Evolutionary conservation across 2,329 filamentous ascomycete genomes (phyloP), one percentile per base, ranked within the genome.

Genomic region (Beauveria asiatica): DNA sequence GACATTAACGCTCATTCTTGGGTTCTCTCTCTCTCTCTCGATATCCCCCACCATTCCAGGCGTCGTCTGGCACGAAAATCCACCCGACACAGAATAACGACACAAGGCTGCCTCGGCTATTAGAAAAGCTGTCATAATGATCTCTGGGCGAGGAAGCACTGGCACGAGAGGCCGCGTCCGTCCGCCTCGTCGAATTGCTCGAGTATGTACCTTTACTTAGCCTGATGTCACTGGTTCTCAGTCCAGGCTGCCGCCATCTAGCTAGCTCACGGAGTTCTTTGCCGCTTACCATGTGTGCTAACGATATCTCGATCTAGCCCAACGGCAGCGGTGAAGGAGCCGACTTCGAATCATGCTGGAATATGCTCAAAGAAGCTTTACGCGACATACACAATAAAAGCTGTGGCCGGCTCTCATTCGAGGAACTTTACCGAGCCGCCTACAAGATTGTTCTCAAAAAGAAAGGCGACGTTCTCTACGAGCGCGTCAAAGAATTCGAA

Each of bases 391-490:
- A 97, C 75, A 89, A 86, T 61, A 92, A 95, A 72, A 94, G 96
- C 71, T 92, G 92, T 62, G 95, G 92, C 10, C 81, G 83, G 17
- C 83, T 99, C 2, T 96, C 92, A 1, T 99, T 97, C 76, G 94
- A 99, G 73, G 89, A 96, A 69, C 83, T 99, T 1, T 99, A 99
- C 75, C 88, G 94, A 61, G 89, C 89, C 59, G 90, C 91, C 5
- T 99, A 99, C 75, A 93, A 94, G 72, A 90, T 97, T 21, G 93
- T 97, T 1, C 77, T 97, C 41, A 89, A 88, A 74, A 95, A 93
- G 75, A 88, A 92, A 66, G 92, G 92, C 27, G 84, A 89, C 39
- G 78, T 86, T 11, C 80, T 99, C 1, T 97, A 97, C 73, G 82
- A 88, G 5, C 81, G 83, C 10, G 92, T 97, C 53, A 88, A 87